phyloP scores from a whole-genome alignment of 78 protist genomes.

The Bigelowiella natans region DNA sequence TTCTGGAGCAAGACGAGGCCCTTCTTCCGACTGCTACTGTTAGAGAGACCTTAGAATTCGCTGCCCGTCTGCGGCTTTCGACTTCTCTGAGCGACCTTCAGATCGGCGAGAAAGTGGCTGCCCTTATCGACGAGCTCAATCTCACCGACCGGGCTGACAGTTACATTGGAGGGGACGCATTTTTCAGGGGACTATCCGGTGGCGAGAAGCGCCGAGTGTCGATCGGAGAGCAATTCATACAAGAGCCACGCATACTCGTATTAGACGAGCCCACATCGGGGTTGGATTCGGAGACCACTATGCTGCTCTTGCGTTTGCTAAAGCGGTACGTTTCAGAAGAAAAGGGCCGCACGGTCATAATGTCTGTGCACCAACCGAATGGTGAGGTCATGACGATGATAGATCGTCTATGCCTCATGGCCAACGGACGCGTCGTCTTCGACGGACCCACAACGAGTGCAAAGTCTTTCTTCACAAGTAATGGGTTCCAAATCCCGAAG shows the following conservation, averaged over 20 bases:
- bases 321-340: background rate
- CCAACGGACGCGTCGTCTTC: background rate
- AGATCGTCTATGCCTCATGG: background rate
- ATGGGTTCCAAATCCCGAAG: no score
- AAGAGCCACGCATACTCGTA: constrained; percentile 39
- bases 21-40: background rate
- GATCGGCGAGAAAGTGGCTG: background rate
- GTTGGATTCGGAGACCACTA: constrained; percentile 28
- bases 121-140: background rate
- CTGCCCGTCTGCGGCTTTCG: background rate
- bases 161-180: background rate
- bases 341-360: background rate
- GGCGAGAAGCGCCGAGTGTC: constrained; percentile 39
- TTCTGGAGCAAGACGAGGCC: background rate
- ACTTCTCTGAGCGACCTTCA: background rate
- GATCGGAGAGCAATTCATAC: constrained; percentile 25
- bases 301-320: background rate
- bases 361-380: background rate
- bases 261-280: constrained; percentile 74
- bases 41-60: background rate
- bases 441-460: background rate
- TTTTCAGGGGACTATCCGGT: constrained; percentile 29
- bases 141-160: background rate
- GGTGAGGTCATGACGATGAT: background rate
- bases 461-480: background rate